Conservation (phyloP, 2,329 filamentous ascomycete genomes). For the Nemania diffusa region DNA sequence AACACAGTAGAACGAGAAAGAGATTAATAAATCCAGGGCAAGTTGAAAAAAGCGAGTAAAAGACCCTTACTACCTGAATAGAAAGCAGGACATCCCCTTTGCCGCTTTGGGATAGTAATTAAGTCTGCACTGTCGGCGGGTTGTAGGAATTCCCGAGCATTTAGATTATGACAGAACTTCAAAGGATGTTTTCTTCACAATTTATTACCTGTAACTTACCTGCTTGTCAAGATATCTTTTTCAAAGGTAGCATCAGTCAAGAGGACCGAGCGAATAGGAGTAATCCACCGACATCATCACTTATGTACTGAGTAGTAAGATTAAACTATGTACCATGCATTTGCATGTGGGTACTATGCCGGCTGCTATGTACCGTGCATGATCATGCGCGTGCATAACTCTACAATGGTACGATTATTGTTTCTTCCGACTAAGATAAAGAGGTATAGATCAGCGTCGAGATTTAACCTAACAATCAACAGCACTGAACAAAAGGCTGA, state of each 20-base stretch:
- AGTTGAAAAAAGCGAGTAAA: not conserved
- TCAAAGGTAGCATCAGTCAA: not conserved
- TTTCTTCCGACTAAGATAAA: not conserved
- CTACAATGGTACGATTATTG: not conserved
- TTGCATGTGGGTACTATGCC: not conserved
- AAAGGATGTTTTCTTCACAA: not conserved
- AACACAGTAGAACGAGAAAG: not conserved
- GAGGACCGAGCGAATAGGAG: not conserved
- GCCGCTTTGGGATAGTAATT: not conserved
- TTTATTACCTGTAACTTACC: not conserved
- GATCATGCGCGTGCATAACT: not conserved
- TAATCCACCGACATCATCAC: not conserved
- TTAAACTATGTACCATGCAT: no score
- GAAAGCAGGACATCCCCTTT: slow-evolving; percentile 1
- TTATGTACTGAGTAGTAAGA: no score
- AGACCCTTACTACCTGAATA: not conserved
- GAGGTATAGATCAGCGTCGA: no score
- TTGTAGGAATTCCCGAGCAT: not conserved
- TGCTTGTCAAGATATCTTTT: not conserved
- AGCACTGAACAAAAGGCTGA: no score
- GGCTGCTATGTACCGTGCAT: not conserved
- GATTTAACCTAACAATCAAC: no score
- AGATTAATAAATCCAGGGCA: not conserved
- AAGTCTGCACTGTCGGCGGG: not conserved
- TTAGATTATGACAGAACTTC: not conserved